phyloP scores from a whole-genome alignment of 805 yeast genomes.

The Lachancea thermotolerans region DNA sequence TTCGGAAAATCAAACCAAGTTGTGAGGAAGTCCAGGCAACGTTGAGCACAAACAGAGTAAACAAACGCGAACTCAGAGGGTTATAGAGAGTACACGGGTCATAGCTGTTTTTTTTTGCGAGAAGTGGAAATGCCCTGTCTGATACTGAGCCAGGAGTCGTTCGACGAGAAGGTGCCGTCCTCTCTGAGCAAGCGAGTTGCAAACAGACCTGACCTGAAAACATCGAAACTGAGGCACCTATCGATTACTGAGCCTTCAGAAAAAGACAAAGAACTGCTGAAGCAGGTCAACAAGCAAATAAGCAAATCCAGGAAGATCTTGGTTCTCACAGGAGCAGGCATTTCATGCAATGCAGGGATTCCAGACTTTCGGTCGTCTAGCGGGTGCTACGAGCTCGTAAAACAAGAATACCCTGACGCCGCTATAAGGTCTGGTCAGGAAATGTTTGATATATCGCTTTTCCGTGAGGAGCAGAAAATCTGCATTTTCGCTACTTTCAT shows the following conservation, averaged over 20 bases:
- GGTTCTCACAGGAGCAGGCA: slow-evolving; percentile 90
- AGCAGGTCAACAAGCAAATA: slow-evolving; percentile 24
- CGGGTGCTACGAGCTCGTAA: slow-evolving; percentile 75
- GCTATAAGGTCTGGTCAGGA: slow-evolving; percentile 76
- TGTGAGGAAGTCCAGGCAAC: not conserved
- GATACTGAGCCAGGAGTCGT: slow-evolving; percentile 8
- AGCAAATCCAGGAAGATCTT: slow-evolving; percentile 42
- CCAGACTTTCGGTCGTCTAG: slow-evolving; percentile 87
- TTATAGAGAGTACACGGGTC: no score
- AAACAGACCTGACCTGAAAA: slow-evolving; percentile 2
- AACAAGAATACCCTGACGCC: slow-evolving; percentile 48
- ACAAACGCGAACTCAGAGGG: not conserved
- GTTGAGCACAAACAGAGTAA: not conserved
- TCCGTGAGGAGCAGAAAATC: slow-evolving; percentile 59
- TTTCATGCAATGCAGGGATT: slow-evolving; percentile 93
- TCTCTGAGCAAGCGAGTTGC: slow-evolving; percentile 4
- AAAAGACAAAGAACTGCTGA: slow-evolving; percentile 7
- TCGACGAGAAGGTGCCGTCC: slow-evolving; percentile 9
- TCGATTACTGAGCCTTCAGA: not conserved
- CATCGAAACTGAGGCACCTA: slow-evolving; percentile 2
- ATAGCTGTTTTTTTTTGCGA: not conserved
- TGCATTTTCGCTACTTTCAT: slow-evolving; percentile 81
- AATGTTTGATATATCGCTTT: slow-evolving; percentile 78
- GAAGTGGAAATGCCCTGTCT: slow-evolving; percentile 4
- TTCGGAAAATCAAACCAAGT: slow-evolving; percentile 1